These are phyloP conservation scores for Streptanthus diversifolius DNA, from an alignment of 345 rosid species.

Conservation along the genomic window DNA sequence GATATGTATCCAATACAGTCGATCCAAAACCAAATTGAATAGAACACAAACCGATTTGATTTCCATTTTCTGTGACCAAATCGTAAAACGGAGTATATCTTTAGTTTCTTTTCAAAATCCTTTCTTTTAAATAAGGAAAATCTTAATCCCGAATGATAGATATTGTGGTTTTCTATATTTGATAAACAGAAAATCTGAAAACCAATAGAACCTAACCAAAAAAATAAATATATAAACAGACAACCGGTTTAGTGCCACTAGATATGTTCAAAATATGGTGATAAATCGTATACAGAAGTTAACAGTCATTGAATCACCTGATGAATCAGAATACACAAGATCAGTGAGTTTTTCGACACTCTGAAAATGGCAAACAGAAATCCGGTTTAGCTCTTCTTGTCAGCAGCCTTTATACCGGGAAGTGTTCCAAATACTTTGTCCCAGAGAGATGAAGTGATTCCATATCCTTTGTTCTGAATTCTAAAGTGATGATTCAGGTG, in stretches of 20 bases:
- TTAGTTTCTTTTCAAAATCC: no score
- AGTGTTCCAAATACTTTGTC: constrained; percentile 66
- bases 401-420: constrained; percentile 33
- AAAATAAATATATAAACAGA: neutral
- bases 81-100: neutral
- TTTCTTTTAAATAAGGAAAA: no score
- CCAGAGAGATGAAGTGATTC: constrained; percentile 73
- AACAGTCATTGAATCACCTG: constrained; percentile 9
- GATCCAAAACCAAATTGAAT: neutral
- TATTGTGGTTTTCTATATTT: no score
- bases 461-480: constrained; percentile 54
- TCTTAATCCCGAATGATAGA: neutral
- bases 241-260: constrained; percentile 4
- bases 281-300: constrained; percentile 24
- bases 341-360: constrained; percentile 16
- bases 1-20: neutral
- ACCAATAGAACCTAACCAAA: neutral
- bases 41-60: neutral
- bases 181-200: neutral
- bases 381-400: constrained; percentile 24
- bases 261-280: constrained; percentile 29
- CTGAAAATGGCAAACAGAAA: constrained; percentile 13
- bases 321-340: constrained; percentile 23
- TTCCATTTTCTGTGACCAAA: neutral
- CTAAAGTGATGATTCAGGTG: constrained; percentile 77